Percentiles rank a stretch among this genome's conserved stretches.
Conservation (phyloP, 2,329 filamentous ascomycete species). For the Aspergillus sp. region DNA sequence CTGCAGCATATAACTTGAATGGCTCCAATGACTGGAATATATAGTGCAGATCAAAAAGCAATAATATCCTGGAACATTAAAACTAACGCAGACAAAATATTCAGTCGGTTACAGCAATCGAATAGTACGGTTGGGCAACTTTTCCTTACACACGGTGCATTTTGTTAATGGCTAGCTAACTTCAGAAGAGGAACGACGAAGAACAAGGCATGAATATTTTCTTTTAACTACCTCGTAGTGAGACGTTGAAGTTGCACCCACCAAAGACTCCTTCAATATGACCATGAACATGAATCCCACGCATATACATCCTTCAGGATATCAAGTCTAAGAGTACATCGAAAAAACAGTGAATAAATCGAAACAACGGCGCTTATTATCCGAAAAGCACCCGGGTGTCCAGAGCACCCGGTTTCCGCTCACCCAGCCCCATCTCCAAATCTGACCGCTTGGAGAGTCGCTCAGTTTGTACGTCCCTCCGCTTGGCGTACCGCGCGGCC, state of each 20-base stretch:
- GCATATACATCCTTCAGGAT: conserved; percentile 37
- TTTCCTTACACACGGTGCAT: too few species aligned
- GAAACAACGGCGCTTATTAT: conserved; percentile 42
- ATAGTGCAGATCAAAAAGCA: too few species aligned
- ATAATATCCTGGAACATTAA: too few species aligned
- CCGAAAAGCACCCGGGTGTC: conserved; percentile 73
- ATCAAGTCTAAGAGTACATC: conserved; percentile 30
- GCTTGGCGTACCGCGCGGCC: conserved; percentile 73
- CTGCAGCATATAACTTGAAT: too few species aligned
- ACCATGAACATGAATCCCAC: conserved; percentile 35
- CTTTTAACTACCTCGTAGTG: too few species aligned
- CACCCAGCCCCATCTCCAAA: conserved; percentile 67
- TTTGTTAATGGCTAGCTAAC: not conserved
- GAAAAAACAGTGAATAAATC: conserved; percentile 19
- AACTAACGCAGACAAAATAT: too few species aligned
- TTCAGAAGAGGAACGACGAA: not conserved
- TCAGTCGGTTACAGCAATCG: too few species aligned
- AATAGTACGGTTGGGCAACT: too few species aligned
- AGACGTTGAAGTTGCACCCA: conserved; percentile 3
- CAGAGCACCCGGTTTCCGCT: conserved; percentile 65
- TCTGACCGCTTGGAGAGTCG: conserved; percentile 71
- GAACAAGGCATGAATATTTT: too few species aligned
- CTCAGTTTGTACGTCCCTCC: conserved; percentile 73
- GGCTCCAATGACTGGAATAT: too few species aligned
- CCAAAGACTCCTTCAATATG: conserved; percentile 34